phyloP scores from a whole-genome alignment of 306 rosid genomes.

The Mimosa pudica region DNA sequence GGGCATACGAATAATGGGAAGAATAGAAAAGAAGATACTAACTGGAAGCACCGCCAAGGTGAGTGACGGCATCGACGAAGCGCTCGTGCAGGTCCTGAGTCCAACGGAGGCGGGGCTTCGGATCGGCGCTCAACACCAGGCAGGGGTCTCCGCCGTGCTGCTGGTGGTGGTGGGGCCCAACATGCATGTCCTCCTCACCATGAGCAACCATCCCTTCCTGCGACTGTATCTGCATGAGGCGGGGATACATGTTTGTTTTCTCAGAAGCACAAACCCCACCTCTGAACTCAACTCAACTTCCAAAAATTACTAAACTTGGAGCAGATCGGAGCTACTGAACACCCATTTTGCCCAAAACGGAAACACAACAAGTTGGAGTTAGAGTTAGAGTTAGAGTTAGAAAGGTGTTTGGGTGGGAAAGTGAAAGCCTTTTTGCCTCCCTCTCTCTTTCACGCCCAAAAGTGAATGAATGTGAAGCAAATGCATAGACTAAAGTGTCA shows the following conservation, averaged over 20 bases:
- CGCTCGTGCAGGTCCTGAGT: constrained; percentile 97
- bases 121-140: constrained; percentile 91
- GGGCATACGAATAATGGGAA: neutral
- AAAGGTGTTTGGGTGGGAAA: constrained; percentile 5
- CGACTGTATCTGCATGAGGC: constrained; percentile 55
- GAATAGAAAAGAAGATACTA: constrained; percentile 18
- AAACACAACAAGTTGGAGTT: neutral
- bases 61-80: constrained; percentile 91
- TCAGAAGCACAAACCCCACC: constrained; percentile 2
- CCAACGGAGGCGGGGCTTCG: constrained; percentile 99
- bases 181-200: constrained; percentile 59
- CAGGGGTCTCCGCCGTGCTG: constrained; percentile 77
- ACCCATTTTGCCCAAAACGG: constrained; percentile 27
- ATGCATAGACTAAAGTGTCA: no score
- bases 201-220: constrained; percentile 45
- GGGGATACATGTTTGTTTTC: constrained; percentile 59
- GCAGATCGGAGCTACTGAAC: constrained; percentile 31
- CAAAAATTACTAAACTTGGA: neutral
- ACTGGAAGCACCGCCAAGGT: constrained; percentile 95
- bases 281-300: neutral
- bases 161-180: constrained; percentile 44
- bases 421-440: neutral
- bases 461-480: no score
- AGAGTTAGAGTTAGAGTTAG: no score
- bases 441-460: neutral